Percentiles rank a stretch among this genome's conserved stretches.
These are phyloP conservation scores for Leishmania guyanensis DNA, from an alignment of 208 protist species.

Conservation along the genomic window DNA sequence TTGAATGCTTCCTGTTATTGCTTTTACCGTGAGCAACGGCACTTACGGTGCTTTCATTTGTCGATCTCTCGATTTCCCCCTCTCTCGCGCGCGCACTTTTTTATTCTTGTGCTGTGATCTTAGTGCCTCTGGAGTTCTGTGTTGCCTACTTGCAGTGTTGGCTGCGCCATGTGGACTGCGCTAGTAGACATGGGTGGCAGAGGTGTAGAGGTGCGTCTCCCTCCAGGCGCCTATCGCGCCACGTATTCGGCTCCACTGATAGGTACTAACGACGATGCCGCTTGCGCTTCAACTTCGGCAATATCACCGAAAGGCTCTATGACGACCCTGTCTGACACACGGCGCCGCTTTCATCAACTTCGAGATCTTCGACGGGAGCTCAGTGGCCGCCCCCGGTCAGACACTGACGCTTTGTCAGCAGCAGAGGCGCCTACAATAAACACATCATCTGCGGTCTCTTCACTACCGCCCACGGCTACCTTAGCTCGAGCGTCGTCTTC, in stretches of 20 bases:
- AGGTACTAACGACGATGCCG: not conserved
- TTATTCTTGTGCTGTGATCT: not conserved
- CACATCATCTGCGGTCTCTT: not conserved
- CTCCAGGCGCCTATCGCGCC: constrained; percentile 6
- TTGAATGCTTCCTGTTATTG: not conserved
- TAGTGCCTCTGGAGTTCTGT: not conserved
- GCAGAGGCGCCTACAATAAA: not conserved
- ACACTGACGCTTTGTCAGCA: not conserved
- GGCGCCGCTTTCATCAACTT: constrained; percentile 29
- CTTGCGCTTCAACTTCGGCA: not conserved
- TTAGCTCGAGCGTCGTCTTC: not conserved
- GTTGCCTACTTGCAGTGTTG: not conserved
- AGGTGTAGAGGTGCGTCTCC: not conserved
- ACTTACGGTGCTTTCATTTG: not conserved
- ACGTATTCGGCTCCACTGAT: not conserved
- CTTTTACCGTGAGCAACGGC: not conserved
- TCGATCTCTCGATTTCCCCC: constrained; percentile 2
- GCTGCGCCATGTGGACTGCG: not conserved
- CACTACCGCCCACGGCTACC: not conserved
- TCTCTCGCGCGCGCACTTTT: not conserved
- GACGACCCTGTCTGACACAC: not conserved
- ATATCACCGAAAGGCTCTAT: not conserved
- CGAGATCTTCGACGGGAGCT: constrained; percentile 24
- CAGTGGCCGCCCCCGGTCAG: constrained; percentile 9
- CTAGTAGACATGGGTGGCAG: not conserved